These are phyloP conservation scores for Boletus albobrunnescens DNA, from an alignment of 1,284 basidiomycete genomes.

Conservation along the genomic window DNA sequence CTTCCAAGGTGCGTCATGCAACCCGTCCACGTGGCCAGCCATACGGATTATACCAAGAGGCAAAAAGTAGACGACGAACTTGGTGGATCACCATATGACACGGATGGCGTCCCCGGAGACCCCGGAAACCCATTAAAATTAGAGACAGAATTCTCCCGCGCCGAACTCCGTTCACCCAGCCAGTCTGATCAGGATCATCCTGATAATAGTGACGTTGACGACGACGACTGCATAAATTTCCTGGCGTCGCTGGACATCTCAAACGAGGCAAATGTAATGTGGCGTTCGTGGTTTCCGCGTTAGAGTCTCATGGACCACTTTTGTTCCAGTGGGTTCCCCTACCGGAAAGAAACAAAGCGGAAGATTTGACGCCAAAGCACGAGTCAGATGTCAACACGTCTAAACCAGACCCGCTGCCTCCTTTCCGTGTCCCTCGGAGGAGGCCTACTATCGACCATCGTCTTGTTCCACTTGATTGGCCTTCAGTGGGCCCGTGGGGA, in stretches of 20 bases:
- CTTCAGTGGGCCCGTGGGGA: slow-evolving; percentile 16
- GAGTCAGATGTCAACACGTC: neutral
- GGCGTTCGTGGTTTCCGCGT: neutral
- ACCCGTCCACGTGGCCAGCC: neutral
- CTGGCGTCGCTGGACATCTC: slow-evolving; percentile 29
- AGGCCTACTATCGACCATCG: slow-evolving; percentile 16
- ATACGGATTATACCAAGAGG: slow-evolving; percentile 15
- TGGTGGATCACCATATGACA: neutral
- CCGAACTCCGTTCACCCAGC: slow-evolving; percentile 2
- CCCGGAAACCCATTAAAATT: neutral
- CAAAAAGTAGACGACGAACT: slow-evolving; percentile 11
- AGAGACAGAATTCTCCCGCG: slow-evolving; percentile 6
- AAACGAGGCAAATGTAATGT: slow-evolving; percentile 29
- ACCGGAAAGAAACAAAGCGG: slow-evolving; percentile 31
- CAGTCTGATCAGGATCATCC: neutral
- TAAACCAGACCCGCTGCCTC: slow-evolving; percentile 4
- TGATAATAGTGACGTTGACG: slow-evolving; percentile 15
- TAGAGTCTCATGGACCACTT: slow-evolving; percentile 6
- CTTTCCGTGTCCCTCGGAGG: slow-evolving; percentile 14
- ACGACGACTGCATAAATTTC: slow-evolving; percentile 23
- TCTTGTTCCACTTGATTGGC: slow-evolving; percentile 20
- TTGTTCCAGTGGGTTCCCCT: slow-evolving; percentile 23
- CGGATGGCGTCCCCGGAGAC: neutral
- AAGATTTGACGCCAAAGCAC: slow-evolving; percentile 28
- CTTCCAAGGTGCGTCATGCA: slow-evolving; percentile 21